phyloP scores from a whole-genome alignment of 176 grass and related monocot genomes.

The Aegilops bicornis region DNA sequence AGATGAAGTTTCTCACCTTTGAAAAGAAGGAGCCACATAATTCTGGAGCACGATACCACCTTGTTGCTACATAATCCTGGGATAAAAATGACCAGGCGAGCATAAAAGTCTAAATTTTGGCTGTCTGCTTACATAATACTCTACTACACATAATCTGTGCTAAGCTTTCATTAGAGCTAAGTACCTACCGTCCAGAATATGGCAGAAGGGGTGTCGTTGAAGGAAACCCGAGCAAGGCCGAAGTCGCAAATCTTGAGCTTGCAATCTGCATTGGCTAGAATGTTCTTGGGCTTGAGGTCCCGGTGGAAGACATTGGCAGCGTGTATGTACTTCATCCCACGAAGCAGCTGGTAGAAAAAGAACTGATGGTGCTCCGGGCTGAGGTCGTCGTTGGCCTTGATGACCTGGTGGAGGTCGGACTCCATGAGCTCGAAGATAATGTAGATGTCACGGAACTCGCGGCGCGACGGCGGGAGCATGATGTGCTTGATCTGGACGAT shows the following conservation, averaged over 20 bases:
- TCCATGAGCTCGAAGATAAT: slow-evolving; percentile 89
- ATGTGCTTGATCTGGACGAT: slow-evolving; percentile 85
- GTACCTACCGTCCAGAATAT: slow-evolving; percentile 84
- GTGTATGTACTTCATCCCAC: slow-evolving; percentile 76
- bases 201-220: slow-evolving; percentile 67
- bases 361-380: slow-evolving; percentile 71
- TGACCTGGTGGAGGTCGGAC: slow-evolving; percentile 83
- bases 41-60: slow-evolving; percentile 88
- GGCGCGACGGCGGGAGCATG: slow-evolving; percentile 72
- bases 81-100: not conserved
- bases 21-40: slow-evolving; percentile 87
- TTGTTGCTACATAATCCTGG: slow-evolving; percentile 87
- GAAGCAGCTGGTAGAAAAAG: slow-evolving; percentile 81
- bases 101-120: not conserved
- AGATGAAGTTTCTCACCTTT: slow-evolving; percentile 45
- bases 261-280: slow-evolving; percentile 78
- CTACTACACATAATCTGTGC: not conserved
- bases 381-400: slow-evolving; percentile 77
- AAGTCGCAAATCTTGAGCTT: slow-evolving; percentile 89
- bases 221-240: slow-evolving; percentile 78
- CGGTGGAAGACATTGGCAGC: slow-evolving; percentile 76
- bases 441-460: slow-evolving; percentile 75
- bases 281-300: slow-evolving; percentile 85
- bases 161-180: not conserved
- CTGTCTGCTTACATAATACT: not conserved